These are phyloP conservation scores for Hibiscus tridactylites DNA, from an alignment of 345 rosid genomes.

Conservation along the genomic window DNA sequence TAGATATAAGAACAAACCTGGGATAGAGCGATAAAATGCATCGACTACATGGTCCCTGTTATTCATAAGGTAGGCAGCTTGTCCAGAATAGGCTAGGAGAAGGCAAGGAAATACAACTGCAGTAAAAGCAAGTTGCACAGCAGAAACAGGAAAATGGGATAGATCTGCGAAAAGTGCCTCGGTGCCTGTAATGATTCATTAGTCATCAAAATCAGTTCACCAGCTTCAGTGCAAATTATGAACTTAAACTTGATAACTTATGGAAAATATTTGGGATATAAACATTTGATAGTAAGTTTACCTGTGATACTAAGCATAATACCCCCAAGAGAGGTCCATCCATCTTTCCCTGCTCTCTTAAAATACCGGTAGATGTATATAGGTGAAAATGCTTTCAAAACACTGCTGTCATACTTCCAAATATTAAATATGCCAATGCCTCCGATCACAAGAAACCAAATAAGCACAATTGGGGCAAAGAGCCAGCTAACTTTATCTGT, in stretches of 20 bases:
- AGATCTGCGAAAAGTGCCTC: slow-evolving; percentile 96
- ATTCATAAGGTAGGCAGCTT: slow-evolving; percentile 84
- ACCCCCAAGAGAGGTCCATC: slow-evolving; percentile 90
- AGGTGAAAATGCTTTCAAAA: slow-evolving; percentile 88
- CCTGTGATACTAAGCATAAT: slow-evolving; percentile 95
- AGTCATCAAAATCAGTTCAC: not conserved
- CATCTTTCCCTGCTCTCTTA: slow-evolving; percentile 51
- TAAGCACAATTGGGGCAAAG: slow-evolving; percentile 84
- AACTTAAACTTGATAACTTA: not conserved
- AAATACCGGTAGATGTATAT: slow-evolving; percentile 65
- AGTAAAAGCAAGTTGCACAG: slow-evolving; percentile 86
- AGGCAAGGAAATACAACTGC: slow-evolving; percentile 89
- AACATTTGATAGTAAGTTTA: slow-evolving; percentile 11
- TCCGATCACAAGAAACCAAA: slow-evolving; percentile 91
- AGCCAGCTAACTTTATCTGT: slow-evolving; percentile 93
- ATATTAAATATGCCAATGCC: slow-evolving; percentile 75
- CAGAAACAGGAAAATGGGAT: slow-evolving; percentile 79
- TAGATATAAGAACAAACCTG: slow-evolving; percentile 36
- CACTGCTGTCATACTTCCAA: slow-evolving; percentile 59
- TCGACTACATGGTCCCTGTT: slow-evolving; percentile 49
- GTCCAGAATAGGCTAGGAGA: slow-evolving; percentile 88
- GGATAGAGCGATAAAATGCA: slow-evolving; percentile 85
- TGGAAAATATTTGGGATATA: not conserved
- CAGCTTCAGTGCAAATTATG: not conserved
- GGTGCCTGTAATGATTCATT: slow-evolving; percentile 46